A percentile compares a stretch with the other conserved stretches of the same genome.
These are phyloP conservation scores for Nissolia schottii DNA, from an alignment of 306 rosid genomes.

Conservation along the genomic window DNA sequence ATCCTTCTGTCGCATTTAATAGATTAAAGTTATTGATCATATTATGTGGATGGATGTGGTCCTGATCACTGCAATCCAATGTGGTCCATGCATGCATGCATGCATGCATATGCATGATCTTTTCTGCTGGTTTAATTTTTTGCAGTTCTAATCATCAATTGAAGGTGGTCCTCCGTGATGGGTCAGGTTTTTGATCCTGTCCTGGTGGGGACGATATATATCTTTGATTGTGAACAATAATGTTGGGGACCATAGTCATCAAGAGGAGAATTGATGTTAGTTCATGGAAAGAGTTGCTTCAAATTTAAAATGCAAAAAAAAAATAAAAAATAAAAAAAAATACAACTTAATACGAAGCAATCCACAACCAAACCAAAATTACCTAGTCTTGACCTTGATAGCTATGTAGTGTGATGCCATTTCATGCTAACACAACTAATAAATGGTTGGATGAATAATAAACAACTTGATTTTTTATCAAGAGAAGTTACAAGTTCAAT, in stretches of 20 bases:
- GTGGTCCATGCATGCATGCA: slow-evolving; percentile 37
- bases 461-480: no score
- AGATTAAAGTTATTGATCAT: slow-evolving; percentile 16
- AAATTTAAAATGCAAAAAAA: no score
- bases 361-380: neutral
- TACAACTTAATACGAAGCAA: no score
- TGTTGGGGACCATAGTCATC: neutral
- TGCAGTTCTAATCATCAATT: neutral
- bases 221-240: neutral
- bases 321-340: no score
- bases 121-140: neutral
- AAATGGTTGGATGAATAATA: no score
- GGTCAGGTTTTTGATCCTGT: neutral
- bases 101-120: no score
- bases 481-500: no score
- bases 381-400: no score
- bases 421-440: no score
- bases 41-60: no score
- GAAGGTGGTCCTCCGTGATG: slow-evolving; percentile 5
- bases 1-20: neutral
- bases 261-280: neutral
- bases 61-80: neutral
- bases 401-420: no score
- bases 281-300: no score
- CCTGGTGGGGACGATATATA: neutral